Percentiles rank a stretch among this genome's conserved stretches.
phyloP scores from a whole-genome alignment of 1,284 basidiomycete genomes.

The Ustilago loliicola region DNA sequence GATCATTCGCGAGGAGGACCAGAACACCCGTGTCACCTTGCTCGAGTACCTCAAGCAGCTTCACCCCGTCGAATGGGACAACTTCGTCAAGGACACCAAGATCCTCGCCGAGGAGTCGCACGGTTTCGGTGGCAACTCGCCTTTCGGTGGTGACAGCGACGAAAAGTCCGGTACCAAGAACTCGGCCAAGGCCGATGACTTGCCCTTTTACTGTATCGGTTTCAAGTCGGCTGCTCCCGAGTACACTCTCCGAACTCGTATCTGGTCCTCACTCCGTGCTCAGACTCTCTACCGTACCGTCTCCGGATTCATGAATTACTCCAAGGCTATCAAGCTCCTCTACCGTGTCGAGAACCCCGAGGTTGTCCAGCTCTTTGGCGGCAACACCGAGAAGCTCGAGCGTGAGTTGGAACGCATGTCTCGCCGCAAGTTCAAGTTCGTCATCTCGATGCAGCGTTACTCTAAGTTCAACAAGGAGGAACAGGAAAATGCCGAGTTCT shows the following conservation, averaged over 20 bases:
- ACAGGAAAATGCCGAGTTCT: constrained; percentile 97
- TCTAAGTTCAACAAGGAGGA: constrained; percentile 99
- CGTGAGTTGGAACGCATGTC: constrained; percentile 98
- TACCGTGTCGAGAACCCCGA: constrained; percentile 99
- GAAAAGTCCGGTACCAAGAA: constrained; percentile 66
- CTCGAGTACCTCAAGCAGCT: constrained; percentile 88
- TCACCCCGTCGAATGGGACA: constrained; percentile 98
- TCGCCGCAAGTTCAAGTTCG: constrained; percentile 97
- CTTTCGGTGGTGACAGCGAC: constrained; percentile 78
- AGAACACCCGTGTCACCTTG: constrained; percentile 70
- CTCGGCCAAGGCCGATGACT: constrained; percentile 79
- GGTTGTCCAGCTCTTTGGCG: constrained; percentile 95
- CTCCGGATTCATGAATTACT: constrained; percentile 99
- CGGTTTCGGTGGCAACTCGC: constrained; percentile 81
- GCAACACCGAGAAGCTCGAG: constrained; percentile 97
- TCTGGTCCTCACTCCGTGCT: constrained; percentile 97
- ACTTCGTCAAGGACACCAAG: constrained; percentile 99
- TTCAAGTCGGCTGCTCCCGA: constrained; percentile 99
- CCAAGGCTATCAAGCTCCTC: constrained; percentile 99
- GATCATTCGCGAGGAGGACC: constrained; percentile 71
- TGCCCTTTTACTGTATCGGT: constrained; percentile 98
- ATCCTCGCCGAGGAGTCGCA: constrained; percentile 96
- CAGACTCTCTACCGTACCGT: constrained; percentile 99
- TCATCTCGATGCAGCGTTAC: constrained; percentile 99
- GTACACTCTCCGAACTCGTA: constrained; percentile 97